Conservation (phyloP, 2,329 filamentous ascomycete species). For the Bertia moriformis region DNA sequence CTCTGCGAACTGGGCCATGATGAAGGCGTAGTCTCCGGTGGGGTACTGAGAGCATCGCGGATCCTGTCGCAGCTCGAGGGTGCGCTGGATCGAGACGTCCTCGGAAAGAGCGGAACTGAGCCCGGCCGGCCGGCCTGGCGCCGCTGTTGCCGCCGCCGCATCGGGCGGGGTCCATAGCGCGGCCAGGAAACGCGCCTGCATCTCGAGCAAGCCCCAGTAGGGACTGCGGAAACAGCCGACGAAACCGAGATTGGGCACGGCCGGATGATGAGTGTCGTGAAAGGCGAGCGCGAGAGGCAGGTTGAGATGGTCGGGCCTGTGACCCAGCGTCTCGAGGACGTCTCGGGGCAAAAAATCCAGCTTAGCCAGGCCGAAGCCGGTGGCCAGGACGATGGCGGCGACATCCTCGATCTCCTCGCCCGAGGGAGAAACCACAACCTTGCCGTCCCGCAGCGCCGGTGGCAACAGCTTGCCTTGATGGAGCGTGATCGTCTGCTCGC, state of each 20-base stretch:
- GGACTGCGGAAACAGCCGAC: slow-evolving; percentile 74
- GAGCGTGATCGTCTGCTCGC: slow-evolving; percentile 42
- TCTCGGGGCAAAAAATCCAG: slow-evolving; percentile 47
- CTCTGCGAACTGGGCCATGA: slow-evolving; percentile 57
- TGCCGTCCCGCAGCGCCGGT: slow-evolving; percentile 16
- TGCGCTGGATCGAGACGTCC: slow-evolving; percentile 28
- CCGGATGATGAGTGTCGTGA: slow-evolving; percentile 46
- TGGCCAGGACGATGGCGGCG: slow-evolving; percentile 58
- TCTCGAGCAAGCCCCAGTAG: slow-evolving; percentile 78
- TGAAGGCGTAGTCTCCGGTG: slow-evolving; percentile 66
- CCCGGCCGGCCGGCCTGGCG: slow-evolving; percentile 8
- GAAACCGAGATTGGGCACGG: slow-evolving; percentile 55
- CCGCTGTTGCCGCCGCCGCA: slow-evolving; percentile 8
- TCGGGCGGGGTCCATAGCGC: slow-evolving; percentile 34
- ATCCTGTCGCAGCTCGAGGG: slow-evolving; percentile 33
- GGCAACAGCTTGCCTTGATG: slow-evolving; percentile 32
- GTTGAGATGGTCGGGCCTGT: slow-evolving; percentile 34
- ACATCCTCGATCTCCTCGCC: slow-evolving; percentile 32
- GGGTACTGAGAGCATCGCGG: slow-evolving; percentile 55
- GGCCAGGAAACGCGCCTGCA: slow-evolving; percentile 62
- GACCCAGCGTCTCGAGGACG: slow-evolving; percentile 39
- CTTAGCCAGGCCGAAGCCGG: slow-evolving; percentile 54
- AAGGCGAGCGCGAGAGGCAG: slow-evolving; percentile 55
- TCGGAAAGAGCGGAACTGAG: slow-evolving; percentile 23
- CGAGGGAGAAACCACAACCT: slow-evolving; percentile 16